Evolutionary conservation across 768 basidiomycete species (phyloP), one percentile per base, ranked within the genome.

Genomic region (Mycena venus): DNA sequence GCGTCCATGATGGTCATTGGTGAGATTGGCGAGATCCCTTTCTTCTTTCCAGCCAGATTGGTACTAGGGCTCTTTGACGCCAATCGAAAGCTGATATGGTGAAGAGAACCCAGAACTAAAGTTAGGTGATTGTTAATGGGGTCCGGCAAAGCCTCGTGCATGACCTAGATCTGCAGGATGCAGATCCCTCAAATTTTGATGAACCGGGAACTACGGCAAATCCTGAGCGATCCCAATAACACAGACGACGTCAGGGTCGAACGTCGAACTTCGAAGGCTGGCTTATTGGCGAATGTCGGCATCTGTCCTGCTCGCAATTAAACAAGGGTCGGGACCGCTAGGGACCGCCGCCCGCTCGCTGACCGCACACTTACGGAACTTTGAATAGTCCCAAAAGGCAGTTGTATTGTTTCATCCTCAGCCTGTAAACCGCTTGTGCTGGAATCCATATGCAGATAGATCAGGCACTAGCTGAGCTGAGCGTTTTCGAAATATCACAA

Each of bases 21-120:
- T 74, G 78, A 83, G 85, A 84, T 86, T 84, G 75, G 82, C 82
- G 83, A 84, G 76, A 80, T 80, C 72, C 73, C 59, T 81, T 77
- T 77, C 69, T 77, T 79, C 80, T 79, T 61, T 25, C 23, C n/a
- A 63, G 25, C 76, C 72, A 71, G 77, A 78, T 68, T 42, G 51
- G 65, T 31, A 42, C 49, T 51, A 2, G 47, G 29, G 34, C 14
- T 14, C 36, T 68, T 68, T 73, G 68, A 66, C 60, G 68, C 56
- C n/a, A 44, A 19, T 56, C 40, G 23, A 25, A 56, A 63, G 53
- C 49, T 23, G 60, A 61, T 67, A 53, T 65, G 63, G 42, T 49
- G 62, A 58, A 60, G 23, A 42, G 55, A 66, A 23, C 55, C 65
- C 49, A 56, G 56, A 55, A 40, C 68, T 27, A 51, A 61, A 65